phyloP scores from a whole-genome alignment of 257 asterid genomes.

The Solanum clarkiae region DNA sequence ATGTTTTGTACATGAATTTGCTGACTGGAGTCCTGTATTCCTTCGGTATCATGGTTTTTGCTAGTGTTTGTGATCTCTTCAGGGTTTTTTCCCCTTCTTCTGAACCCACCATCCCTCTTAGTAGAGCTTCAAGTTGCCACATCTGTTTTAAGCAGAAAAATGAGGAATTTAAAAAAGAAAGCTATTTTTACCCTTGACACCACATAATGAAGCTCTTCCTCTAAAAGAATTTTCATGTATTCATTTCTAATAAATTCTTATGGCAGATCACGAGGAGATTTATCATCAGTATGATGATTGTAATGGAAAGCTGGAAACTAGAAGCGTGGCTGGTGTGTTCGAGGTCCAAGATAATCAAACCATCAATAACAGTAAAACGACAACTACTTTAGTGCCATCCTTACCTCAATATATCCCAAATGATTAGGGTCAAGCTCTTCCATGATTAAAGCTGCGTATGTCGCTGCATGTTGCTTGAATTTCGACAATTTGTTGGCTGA shows the following conservation, averaged over 20 bases:
- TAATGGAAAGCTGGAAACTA: neutral
- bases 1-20: conserved; percentile 39
- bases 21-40: conserved; percentile 54
- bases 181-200: neutral
- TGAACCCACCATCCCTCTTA: conserved; percentile 57
- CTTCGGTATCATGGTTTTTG: conserved; percentile 77
- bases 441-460: conserved; percentile 82
- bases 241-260: neutral
- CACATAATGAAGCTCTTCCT: neutral
- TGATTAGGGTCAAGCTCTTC: conserved; percentile 95
- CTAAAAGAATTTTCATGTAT: neutral
- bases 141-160: conserved; percentile 24
- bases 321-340: neutral
- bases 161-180: neutral
- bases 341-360: neutral
- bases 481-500: conserved; percentile 76
- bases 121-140: conserved; percentile 81
- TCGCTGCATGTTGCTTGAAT: conserved; percentile 56
- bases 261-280: neutral
- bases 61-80: conserved; percentile 39
- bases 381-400: neutral
- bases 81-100: conserved; percentile 12
- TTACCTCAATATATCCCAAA: conserved; percentile 72
- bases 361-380: neutral
- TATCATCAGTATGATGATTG: neutral